These are phyloP conservation scores for Panaeolus papilionaceus DNA, from an alignment of 768 basidiomycete species.

Conservation along the genomic window DNA sequence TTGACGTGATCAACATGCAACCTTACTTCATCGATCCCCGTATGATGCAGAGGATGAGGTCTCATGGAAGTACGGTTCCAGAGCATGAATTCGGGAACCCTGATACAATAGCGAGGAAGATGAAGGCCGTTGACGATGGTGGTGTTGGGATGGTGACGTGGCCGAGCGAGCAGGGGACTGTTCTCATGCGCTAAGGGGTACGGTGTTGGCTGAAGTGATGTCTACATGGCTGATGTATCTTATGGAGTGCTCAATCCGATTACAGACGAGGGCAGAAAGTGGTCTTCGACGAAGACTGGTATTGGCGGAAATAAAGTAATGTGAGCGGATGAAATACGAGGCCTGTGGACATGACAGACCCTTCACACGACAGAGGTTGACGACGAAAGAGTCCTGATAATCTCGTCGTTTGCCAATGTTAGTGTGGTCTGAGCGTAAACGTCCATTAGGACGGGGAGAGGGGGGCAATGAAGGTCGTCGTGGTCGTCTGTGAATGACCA, in stretches of 20 bases:
- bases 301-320: conserved; percentile 32
- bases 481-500: conserved; percentile 43
- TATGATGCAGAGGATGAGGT: conserved; percentile 34
- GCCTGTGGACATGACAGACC: too few species aligned
- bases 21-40: conserved; percentile 36
- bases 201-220: neutral
- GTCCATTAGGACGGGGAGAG: conserved; percentile 79
- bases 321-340: neutral
- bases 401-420: conserved; percentile 97
- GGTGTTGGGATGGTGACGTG: conserved; percentile 34
- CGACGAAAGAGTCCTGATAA: conserved; percentile 63
- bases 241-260: conserved; percentile 33
- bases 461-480: conserved; percentile 59
- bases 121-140: conserved; percentile 32
- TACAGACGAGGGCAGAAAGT: conserved; percentile 31
- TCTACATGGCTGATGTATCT: neutral
- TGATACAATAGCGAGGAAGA: conserved; percentile 29
- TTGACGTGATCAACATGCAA: conserved; percentile 32
- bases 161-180: conserved; percentile 29
- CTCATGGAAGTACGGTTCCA: conserved; percentile 30
- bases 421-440: conserved; percentile 85
- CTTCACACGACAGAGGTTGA: too few species aligned
- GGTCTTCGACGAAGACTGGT: conserved; percentile 26
- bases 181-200: conserved; percentile 33
- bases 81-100: conserved; percentile 27